These are phyloP conservation scores for Leccinum arenicola DNA, from an alignment of 768 basidiomycete genomes.

Conservation along the genomic window DNA sequence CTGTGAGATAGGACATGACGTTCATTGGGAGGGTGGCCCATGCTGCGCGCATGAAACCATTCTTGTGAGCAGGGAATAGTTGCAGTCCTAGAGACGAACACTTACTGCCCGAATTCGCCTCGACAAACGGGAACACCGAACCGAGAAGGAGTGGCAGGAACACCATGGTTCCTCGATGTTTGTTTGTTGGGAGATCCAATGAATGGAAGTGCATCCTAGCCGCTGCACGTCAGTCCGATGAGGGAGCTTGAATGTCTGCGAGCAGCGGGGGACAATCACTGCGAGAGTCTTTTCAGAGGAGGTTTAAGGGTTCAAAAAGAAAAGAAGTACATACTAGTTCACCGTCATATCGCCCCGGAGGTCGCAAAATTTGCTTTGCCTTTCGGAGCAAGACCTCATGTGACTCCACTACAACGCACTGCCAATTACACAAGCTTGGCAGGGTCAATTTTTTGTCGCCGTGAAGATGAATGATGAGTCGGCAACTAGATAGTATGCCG, in stretches of 20 bases:
- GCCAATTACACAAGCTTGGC: background rate
- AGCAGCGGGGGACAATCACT: too few species aligned
- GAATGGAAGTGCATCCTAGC: background rate
- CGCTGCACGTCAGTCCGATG: background rate
- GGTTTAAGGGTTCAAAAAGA: background rate
- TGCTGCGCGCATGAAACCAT: constrained; percentile 15
- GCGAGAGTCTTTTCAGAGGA: too few species aligned
- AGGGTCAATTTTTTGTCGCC: background rate
- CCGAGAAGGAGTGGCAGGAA: background rate
- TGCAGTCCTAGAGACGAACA: background rate
- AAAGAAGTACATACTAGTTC: background rate
- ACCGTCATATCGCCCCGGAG: background rate
- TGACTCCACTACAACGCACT: background rate
- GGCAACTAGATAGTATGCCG: background rate
- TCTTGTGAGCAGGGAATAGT: background rate
- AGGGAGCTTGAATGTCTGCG: too few species aligned
- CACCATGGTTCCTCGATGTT: background rate
- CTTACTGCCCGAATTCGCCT: background rate
- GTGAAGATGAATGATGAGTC: background rate
- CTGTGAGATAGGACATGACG: constrained; percentile 15
- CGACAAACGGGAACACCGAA: background rate
- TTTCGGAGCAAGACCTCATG: background rate
- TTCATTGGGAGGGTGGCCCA: constrained; percentile 27
- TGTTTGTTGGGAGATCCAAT: background rate
- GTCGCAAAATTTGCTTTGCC: background rate